Percentiles rank a stretch among this genome's conserved stretches.
Evolutionary conservation across 805 yeast genomes (phyloP).

Genomic region (Saccharomyces jurei): DNA sequence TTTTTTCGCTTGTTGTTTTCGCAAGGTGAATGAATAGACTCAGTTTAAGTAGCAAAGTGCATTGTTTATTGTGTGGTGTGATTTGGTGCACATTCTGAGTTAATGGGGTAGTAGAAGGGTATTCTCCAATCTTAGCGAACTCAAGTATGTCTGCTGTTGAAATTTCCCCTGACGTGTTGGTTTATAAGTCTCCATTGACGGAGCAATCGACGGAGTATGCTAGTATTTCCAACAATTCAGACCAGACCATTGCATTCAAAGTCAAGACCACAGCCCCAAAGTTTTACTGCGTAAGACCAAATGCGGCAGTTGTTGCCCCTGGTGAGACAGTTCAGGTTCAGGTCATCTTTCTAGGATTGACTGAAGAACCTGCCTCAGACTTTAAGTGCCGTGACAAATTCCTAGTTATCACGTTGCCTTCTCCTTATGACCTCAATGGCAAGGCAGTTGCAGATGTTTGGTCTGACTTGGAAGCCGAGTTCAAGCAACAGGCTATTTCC

Average conservation of each 20-base stretch:
- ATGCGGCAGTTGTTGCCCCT: slow-evolving; percentile 73
- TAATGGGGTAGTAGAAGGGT: not conserved
- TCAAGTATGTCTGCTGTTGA: not conserved
- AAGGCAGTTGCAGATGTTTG: slow-evolving; percentile 60
- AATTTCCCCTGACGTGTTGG: not conserved
- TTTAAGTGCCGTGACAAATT: slow-evolving; percentile 87
- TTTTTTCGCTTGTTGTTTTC: slow-evolving; percentile 1
- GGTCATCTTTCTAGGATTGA: slow-evolving; percentile 77
- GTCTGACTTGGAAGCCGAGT: slow-evolving; percentile 60
- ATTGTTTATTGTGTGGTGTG: not conserved
- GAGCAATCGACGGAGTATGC: slow-evolving; percentile 55
- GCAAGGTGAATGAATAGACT: not conserved
- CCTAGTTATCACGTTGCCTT: slow-evolving; percentile 77
- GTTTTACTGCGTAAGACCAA: slow-evolving; percentile 91
- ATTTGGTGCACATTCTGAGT: not conserved
- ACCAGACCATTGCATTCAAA: slow-evolving; percentile 71
- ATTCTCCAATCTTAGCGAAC: not conserved
- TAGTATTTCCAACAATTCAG: slow-evolving; percentile 48
- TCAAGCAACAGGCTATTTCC: slow-evolving; percentile 46
- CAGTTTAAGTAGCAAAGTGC: not conserved
- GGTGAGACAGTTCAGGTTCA: slow-evolving; percentile 67
- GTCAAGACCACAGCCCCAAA: slow-evolving; percentile 98
- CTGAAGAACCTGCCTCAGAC: slow-evolving; percentile 64
- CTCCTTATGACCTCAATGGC: slow-evolving; percentile 50
- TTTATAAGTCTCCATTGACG: slow-evolving; percentile 58